Evolutionary conservation across 2,329 filamentous ascomycete genomes (phyloP).

Genomic region (Diaporthe sp.): DNA sequence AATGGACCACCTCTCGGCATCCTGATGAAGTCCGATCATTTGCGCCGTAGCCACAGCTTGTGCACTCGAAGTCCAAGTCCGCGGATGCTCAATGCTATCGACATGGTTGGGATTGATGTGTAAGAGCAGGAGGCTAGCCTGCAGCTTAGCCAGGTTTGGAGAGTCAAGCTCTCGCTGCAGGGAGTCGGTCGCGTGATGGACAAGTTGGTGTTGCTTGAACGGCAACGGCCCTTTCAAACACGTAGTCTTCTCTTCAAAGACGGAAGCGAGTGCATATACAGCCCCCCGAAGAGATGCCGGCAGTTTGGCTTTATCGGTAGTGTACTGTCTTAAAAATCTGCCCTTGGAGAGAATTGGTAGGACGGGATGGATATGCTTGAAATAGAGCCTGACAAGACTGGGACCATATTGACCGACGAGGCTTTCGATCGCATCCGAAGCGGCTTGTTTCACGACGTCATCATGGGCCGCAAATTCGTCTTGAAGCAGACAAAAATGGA

Average conservation of each 20-base stretch:
- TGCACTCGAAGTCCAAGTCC: not conserved
- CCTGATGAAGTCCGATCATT: not conserved
- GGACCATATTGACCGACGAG: not conserved
- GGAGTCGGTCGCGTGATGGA: not conserved
- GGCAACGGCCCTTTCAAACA: not conserved
- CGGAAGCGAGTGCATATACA: not conserved
- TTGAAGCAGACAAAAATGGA: not conserved
- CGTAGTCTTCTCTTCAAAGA: not conserved
- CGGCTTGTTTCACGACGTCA: not conserved
- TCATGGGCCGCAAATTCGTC: not conserved
- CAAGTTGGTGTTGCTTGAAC: not conserved
- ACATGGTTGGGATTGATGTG: not conserved
- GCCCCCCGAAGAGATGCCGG: not conserved
- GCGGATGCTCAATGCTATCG: not conserved
- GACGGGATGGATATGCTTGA: not conserved
- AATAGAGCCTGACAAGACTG: not conserved
- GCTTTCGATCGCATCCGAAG: not conserved
- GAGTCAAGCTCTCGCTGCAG: not conserved
- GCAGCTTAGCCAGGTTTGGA: not conserved
- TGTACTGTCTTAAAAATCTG: not conserved
- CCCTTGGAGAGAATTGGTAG: not conserved
- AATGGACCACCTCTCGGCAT: not conserved
- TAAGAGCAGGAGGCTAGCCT: not conserved
- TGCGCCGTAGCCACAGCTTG: not conserved
- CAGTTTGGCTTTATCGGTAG: not conserved